These are phyloP conservation scores for Arachis hypogaea DNA, from an alignment of 306 rosid species.

Conservation along the genomic window DNA sequence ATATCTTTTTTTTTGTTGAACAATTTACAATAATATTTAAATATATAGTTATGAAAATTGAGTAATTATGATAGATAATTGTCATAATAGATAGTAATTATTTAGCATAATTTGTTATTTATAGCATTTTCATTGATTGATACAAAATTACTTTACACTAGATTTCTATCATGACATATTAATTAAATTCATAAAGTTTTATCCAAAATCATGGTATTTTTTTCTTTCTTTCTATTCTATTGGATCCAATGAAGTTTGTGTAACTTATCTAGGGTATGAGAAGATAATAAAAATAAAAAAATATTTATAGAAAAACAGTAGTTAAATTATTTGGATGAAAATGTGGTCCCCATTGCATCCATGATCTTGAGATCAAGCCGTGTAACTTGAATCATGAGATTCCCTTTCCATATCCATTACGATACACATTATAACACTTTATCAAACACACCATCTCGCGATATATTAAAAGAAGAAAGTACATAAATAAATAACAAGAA, in stretches of 20 bases:
- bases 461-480: background rate
- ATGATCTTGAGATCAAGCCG: slow-evolving; percentile 64
- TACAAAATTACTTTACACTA: too few relatives aligned
- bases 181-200: background rate
- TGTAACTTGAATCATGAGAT: slow-evolving; percentile 76
- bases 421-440: slow-evolving; percentile 54
- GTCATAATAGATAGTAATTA: too few relatives aligned
- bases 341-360: slow-evolving; percentile 56
- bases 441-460: slow-evolving; percentile 30
- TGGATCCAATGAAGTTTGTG: background rate
- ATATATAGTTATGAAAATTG: background rate
- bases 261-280: background rate
- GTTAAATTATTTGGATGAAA: background rate
- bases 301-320: too few relatives aligned
- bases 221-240: background rate
- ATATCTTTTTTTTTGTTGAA: too few relatives aligned
- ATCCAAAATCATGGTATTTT: background rate
- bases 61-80: too few relatives aligned
- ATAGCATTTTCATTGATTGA: too few relatives aligned
- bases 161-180: background rate
- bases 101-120: too few relatives aligned
- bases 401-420: slow-evolving; percentile 54
- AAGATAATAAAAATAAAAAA: too few relatives aligned
- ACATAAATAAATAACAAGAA: background rate
- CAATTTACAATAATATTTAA: background rate